Evolutionary conservation across 129 eudicot species (phyloP).

Genomic region (Rutidosis leptorrhynchoides): DNA sequence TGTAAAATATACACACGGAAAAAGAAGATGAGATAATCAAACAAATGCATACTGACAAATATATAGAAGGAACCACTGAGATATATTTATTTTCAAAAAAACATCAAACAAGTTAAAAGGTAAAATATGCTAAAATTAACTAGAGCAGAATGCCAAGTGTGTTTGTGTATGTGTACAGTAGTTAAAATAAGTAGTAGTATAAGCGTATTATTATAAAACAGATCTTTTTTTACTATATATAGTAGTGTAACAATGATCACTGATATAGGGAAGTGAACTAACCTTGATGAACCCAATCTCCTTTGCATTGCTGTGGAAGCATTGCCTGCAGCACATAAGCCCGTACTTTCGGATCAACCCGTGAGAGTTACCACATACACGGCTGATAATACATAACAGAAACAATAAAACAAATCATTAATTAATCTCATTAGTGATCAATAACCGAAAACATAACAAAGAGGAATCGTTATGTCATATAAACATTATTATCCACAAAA

Average conservation of each 20-base stretch:
- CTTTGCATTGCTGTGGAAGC: slow-evolving; percentile 50
- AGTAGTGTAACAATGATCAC: not conserved
- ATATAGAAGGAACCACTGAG: not conserved
- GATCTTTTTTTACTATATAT: no score
- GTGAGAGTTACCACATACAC: slow-evolving; percentile 44
- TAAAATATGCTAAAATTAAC: not conserved
- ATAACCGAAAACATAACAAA: not conserved
- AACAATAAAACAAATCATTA: not conserved
- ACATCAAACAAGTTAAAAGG: not conserved
- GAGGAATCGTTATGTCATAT: not conserved
- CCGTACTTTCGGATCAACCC: slow-evolving; percentile 48
- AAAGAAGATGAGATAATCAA: not conserved
- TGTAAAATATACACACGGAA: not conserved
- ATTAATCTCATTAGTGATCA: not conserved
- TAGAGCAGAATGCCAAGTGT: not conserved
- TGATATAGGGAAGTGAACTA: not conserved
- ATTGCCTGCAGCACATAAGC: slow-evolving; percentile 51
- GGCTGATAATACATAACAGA: slow-evolving; percentile 23
- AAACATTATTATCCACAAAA: not conserved
- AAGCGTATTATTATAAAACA: not conserved
- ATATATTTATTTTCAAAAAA: not conserved
- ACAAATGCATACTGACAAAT: not conserved
- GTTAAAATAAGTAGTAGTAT: not conserved
- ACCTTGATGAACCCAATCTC: slow-evolving; percentile 54
- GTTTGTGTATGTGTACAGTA: not conserved